Conservation (phyloP, 805 yeast species). For the Diddensiella transvaalensis region DNA sequence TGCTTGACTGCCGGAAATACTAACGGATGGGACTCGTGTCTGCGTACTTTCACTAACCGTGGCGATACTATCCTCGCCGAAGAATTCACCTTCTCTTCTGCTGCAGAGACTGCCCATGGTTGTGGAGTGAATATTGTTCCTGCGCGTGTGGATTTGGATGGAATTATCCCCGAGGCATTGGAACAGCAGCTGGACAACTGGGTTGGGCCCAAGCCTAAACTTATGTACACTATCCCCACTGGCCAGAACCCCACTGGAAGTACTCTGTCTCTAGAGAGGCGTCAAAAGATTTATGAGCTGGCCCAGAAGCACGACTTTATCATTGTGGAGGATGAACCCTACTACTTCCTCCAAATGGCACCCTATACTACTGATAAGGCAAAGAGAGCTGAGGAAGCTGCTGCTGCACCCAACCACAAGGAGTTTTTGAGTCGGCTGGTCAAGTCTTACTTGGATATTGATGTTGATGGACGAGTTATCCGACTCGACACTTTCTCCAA, state of each 20-base stretch:
- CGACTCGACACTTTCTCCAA: slow-evolving; percentile 89
- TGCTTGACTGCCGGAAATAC: slow-evolving; percentile 80
- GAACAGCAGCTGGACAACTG: slow-evolving; percentile 62
- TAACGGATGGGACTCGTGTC: slow-evolving; percentile 79
- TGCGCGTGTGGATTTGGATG: slow-evolving; percentile 72
- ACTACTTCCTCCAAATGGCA: slow-evolving; percentile 94
- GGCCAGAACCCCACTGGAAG: slow-evolving; percentile 99
- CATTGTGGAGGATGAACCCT: slow-evolving; percentile 94
- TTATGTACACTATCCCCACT: slow-evolving; percentile 87
- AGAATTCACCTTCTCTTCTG: slow-evolving; percentile 78
- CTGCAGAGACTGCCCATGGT: slow-evolving; percentile 76
- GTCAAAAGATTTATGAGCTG: slow-evolving; percentile 67
- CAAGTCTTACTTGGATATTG: slow-evolving; percentile 70
- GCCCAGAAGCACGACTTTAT: slow-evolving; percentile 84
- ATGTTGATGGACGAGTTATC: slow-evolving; percentile 83
- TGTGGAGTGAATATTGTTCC: slow-evolving; percentile 67
- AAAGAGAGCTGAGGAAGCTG: slow-evolving; percentile 21
- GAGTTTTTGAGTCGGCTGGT: slow-evolving; percentile 65
- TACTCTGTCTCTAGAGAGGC: slow-evolving; percentile 71
- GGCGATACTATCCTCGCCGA: slow-evolving; percentile 86
- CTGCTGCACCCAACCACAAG: slow-evolving; percentile 45
- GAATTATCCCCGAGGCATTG: slow-evolving; percentile 70
- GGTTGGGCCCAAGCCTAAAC: slow-evolving; percentile 71
- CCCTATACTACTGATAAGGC: slow-evolving; percentile 49
- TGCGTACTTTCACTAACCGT: slow-evolving; percentile 70